phyloP scores from a whole-genome alignment of 805 yeast species.

The Saccharomycopsis javanensis region DNA sequence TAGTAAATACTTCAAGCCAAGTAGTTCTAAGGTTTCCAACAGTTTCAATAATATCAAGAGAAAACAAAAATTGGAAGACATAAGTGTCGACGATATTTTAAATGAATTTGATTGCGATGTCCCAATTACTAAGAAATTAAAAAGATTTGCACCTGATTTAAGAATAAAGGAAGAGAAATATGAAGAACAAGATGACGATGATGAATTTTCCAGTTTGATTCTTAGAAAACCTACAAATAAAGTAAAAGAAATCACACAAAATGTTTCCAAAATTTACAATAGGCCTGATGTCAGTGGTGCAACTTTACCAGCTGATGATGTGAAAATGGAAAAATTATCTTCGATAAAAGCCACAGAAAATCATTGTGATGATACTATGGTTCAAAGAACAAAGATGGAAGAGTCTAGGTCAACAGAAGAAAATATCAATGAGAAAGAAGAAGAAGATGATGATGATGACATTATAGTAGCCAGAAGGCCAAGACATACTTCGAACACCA shows the following conservation, averaged over 20 bases:
- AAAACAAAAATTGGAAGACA: constrained; percentile 36
- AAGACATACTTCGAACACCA: constrained; percentile 34
- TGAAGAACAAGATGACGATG: constrained; percentile 19
- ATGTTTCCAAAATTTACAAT: not conserved
- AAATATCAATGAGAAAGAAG: not conserved
- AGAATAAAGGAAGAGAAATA: constrained; percentile 3
- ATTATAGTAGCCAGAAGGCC: constrained; percentile 46
- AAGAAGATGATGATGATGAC: constrained; percentile 25
- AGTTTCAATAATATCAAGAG: constrained; percentile 19
- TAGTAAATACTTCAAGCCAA: constrained; percentile 42
- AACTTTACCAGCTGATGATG: not conserved
- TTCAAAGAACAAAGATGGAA: not conserved
- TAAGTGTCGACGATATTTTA: constrained; percentile 60
- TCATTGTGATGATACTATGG: not conserved
- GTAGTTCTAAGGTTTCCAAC: constrained; percentile 20
- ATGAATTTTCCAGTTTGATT: constrained; percentile 3
- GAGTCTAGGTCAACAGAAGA: not conserved
- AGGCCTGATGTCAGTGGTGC: not conserved
- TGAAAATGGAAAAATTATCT: not conserved
- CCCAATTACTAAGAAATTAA: constrained; percentile 13
- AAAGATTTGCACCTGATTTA: constrained; percentile 7
- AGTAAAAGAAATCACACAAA: not conserved
- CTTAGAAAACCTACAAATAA: not conserved
- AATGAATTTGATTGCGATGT: constrained; percentile 38
- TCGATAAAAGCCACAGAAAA: not conserved